Evolutionary conservation across 176 grass and related monocot species (phyloP), one percentile per base, ranked within the genome.

Genomic region (Tillandsia leiboldiana): DNA sequence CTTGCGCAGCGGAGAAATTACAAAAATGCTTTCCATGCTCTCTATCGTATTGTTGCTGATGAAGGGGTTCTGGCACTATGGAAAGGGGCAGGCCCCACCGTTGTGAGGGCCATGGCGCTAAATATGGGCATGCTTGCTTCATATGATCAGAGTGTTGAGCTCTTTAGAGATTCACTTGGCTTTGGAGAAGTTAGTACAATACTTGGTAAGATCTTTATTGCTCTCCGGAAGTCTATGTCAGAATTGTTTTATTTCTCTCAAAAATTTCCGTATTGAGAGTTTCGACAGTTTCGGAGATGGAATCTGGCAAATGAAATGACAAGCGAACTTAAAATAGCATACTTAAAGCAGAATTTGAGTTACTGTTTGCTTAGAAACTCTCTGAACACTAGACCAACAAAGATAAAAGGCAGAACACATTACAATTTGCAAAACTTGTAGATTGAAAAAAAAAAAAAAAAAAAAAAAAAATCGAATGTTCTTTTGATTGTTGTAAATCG

Each of bases 91-190:
- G 91, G 91, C 9, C 87, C 91, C 17, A 96, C 91, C 63, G 85
- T 96, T 67, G 91, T 88, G n/a, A 91, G 91, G 70, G 91, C 91
- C 63, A 96, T 96, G 91, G 67, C 91, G 11, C 83, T 91, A 48
- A 96, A 96, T 72, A 96, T 91, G 87, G 91, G 91, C 71, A 96
- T 96, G 87, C 87, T 96, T 83, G 87, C 91, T 28, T 91, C 87
- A 11, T 96, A 96, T 72, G 87, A 96, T 56, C 91, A 96, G 77
- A 91, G 85, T 79, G 91, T 86, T 69, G 91, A 96, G 68, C 42
- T 96, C 29, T 88, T 91, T 76, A 88, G 74, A 73, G 91, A 91
- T 79, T 82, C 77, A 65, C 70, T 96, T 71, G 91, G 85, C 50
- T 74, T 84, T 68, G 87, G 91, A n/a, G 91, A 96, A 86, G 20